Evolutionary conservation across 495 filamentous ascomycete species (phyloP), one percentile per base, ranked within the genome.

Genomic region (Lophiotrema nucula): DNA sequence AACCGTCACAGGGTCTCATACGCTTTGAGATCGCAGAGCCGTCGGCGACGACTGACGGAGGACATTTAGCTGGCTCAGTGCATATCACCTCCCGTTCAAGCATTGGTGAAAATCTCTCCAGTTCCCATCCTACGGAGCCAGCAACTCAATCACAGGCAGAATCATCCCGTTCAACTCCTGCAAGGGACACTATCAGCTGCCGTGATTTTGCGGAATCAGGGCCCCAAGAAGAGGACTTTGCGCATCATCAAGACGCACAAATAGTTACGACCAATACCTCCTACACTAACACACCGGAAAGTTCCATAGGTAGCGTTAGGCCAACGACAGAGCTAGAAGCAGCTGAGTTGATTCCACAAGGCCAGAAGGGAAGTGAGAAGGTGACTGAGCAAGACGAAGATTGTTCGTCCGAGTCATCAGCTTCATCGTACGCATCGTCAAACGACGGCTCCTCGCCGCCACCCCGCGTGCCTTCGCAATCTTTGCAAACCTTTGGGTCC

Each of bases 181-280:
- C 31, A 8, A 35, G 8, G 31, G n/a, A n/a, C n/a, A n/a, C n/a
- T n/a, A n/a, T n/a, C n/a, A n/a, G n/a, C n/a, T n/a, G n/a, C n/a
- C n/a, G n/a, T n/a, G n/a, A n/a, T n/a, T n/a, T n/a, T n/a, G n/a
- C n/a, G n/a, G n/a, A n/a, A n/a, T n/a, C n/a, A n/a, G n/a, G n/a
- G n/a, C n/a, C n/a, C n/a, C 31, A 35, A 35, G 31, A 35, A 15
- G 31, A 35, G 15, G 31, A n/a, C n/a, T n/a, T n/a, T n/a, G n/a
- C n/a, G n/a, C n/a, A n/a, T n/a, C n/a, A 55, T 19, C 50, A 61
- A 38, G 4, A 60, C 56, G 56, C 56, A 16, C 56, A 60, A 42
- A 37, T 45, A 10, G 22, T 60, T 19, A n/a, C n/a, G n/a, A 38
- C 56, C 15, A 4, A 22, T 16, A 43, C 49, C 21, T 24, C 28